Evolutionary conservation across 179 eudicot species (phyloP).

Genomic region (Pouteria campechiana): DNA sequence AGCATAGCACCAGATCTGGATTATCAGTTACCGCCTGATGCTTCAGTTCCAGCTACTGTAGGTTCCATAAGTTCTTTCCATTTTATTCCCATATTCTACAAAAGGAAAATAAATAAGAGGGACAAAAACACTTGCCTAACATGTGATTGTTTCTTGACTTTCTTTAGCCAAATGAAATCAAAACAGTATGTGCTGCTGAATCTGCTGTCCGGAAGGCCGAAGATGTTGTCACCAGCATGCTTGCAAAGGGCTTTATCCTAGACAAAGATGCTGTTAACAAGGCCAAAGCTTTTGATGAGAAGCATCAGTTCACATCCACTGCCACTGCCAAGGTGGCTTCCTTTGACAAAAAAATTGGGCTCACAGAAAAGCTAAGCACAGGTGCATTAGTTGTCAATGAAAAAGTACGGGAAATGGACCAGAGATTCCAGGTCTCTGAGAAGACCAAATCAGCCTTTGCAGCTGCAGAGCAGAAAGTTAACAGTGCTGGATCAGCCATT

Average conservation of each 20-base stretch:
- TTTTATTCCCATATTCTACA: background rate
- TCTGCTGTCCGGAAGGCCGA: constrained; percentile 70
- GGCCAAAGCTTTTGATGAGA: constrained; percentile 78
- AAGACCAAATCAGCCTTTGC: constrained; percentile 70
- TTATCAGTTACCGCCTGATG: constrained; percentile 45
- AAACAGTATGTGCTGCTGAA: constrained; percentile 19
- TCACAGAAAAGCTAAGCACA: constrained; percentile 52
- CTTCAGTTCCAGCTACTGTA: constrained; percentile 41
- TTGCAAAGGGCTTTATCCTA: constrained; percentile 78
- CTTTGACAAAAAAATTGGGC: constrained; percentile 73
- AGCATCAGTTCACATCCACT: constrained; percentile 60
- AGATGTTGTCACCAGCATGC: constrained; percentile 76
- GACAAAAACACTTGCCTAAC: background rate
- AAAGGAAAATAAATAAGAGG: background rate
- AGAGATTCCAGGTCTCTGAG: constrained; percentile 78
- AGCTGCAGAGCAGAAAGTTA: constrained; percentile 77
- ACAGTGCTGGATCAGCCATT: constrained; percentile 64
- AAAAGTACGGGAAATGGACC: constrained; percentile 74
- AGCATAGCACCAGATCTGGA: constrained; percentile 67
- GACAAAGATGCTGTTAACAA: constrained; percentile 68
- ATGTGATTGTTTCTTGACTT: background rate
- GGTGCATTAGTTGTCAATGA: constrained; percentile 73
- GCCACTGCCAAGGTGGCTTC: constrained; percentile 74
- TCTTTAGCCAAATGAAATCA: constrained; percentile 33
- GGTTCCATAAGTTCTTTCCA: constrained; percentile 5